Percentiles rank a stretch among this genome's conserved stretches.
These are phyloP conservation scores for Apiotrichum akiyoshidainum DNA, from an alignment of 1,284 basidiomycete genomes.

Conservation along the genomic window DNA sequence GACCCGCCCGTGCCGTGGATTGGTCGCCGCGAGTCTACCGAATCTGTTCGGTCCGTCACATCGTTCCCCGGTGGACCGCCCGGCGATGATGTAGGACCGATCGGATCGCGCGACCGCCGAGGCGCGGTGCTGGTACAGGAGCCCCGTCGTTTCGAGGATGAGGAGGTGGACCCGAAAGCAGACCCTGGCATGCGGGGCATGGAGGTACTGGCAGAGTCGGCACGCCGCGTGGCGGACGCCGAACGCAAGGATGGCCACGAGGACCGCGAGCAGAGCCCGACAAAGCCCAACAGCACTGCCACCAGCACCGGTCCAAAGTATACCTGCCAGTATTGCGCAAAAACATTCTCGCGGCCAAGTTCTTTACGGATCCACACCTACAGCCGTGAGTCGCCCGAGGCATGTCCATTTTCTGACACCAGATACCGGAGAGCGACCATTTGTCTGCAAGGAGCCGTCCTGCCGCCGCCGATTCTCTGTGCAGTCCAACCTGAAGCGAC, in stretches of 20 bases:
- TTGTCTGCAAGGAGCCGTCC: slow-evolving; percentile 40
- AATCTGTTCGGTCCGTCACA: slow-evolving; percentile 19
- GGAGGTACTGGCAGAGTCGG: slow-evolving; percentile 44
- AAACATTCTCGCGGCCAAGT: slow-evolving; percentile 45
- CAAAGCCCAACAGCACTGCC: slow-evolving; percentile 7
- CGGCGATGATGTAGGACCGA: not conserved
- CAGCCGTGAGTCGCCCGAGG: slow-evolving; percentile 38
- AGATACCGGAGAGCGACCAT: slow-evolving; percentile 50
- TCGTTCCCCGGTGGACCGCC: not conserved
- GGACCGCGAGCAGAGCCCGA: slow-evolving; percentile 13
- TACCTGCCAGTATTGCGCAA: slow-evolving; percentile 42
- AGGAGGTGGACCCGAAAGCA: slow-evolving; percentile 21
- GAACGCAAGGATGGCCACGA: slow-evolving; percentile 24
- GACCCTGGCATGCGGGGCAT: slow-evolving; percentile 41
- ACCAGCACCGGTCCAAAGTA: slow-evolving; percentile 41
- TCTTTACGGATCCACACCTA: slow-evolving; percentile 47
- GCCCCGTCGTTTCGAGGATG: slow-evolving; percentile 11
- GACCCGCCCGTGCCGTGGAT: slow-evolving; percentile 8
- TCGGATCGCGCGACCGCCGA: not conserved
- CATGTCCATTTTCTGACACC: not conserved
- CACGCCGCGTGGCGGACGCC: slow-evolving; percentile 34
- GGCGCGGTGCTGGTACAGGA: not conserved
- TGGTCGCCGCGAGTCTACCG: slow-evolving; percentile 31
- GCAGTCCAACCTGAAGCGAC: slow-evolving; percentile 48
- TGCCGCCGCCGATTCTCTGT: slow-evolving; percentile 47